Conservation (phyloP, 73 alveolate genomes). For the Stentor roeselii region DNA sequence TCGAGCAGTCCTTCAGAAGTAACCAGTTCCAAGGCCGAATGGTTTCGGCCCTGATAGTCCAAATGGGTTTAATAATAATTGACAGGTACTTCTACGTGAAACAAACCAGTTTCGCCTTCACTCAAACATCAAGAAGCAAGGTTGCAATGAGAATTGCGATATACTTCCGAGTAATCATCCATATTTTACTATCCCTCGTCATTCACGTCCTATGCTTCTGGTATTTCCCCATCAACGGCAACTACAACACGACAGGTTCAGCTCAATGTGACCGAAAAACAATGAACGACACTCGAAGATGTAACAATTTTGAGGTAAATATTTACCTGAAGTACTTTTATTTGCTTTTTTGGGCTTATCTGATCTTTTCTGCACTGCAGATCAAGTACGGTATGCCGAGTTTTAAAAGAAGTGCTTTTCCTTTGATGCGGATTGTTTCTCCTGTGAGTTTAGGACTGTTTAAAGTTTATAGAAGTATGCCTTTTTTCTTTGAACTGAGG, state of each 20-base stretch:
- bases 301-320: slow-evolving; percentile 44
- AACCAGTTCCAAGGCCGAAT: slow-evolving; percentile 61
- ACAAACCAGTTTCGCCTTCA: background rate
- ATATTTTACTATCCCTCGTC: slow-evolving; percentile 23
- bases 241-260: slow-evolving; percentile 29
- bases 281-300: background rate
- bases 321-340: slow-evolving; percentile 48
- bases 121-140: background rate
- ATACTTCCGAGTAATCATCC: background rate
- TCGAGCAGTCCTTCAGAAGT: slow-evolving; percentile 41
- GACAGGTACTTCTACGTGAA: slow-evolving; percentile 50
- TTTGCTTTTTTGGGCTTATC: slow-evolving; percentile 71
- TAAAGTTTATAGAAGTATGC: slow-evolving; percentile 62
- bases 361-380: slow-evolving; percentile 75
- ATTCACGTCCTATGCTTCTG: slow-evolving; percentile 43
- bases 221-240: slow-evolving; percentile 50
- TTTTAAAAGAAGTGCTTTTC: slow-evolving; percentile 71
- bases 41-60: slow-evolving; percentile 65
- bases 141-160: background rate
- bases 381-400: slow-evolving; percentile 87
- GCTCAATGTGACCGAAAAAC: slow-evolving; percentile 34
- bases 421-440: slow-evolving; percentile 66
- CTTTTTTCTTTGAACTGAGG: slow-evolving; percentile 82
- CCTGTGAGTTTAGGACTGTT: slow-evolving; percentile 40
- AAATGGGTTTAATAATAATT: slow-evolving; percentile 47